Base-by-base conservation (phyloP, 768 basidiomycete species). In the Hemileccinum rubropunctum region DNA sequence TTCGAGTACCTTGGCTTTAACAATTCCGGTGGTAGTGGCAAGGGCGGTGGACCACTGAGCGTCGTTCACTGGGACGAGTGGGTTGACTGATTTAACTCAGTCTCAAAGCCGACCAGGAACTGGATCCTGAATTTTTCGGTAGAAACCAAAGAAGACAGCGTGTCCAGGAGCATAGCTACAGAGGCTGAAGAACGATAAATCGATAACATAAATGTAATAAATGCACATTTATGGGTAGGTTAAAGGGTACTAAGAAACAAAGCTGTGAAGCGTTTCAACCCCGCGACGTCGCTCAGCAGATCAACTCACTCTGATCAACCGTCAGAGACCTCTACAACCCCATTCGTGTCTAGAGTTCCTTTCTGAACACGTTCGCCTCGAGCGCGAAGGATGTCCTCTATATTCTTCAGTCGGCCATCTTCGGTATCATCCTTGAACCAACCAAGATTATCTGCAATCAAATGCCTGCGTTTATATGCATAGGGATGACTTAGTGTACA, bases 391-490 rank as follows among this genome's bases (percentile, higher is more conserved):
- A 98, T 67, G 51, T 93, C 89, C 66, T 98, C 95, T 4, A 98
- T 73, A 1, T 88, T 97, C 48, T 74, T 79, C 21, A 87, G 67
- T 51, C 80, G 83, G 6, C 89, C 90, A 5, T 82, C 82, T 52
- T 82, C 70, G 6, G 87, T 92, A 52, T 73, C 78, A 26, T 93
- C 90, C 59, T 90, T 84, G 73, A 95, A 95, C 93, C 93, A 95
- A 1, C 88, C 88, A 12, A 95, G 70, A 59, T 95, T 85, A 62
- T 95, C 93, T 4, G 93, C 93, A 57, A 93, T 91, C 10, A 94
- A 71, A 66, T 91, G 88, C 27, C 88, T 91, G 23, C 6, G 53
- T 20, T 49, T 20, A 14, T 12, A 21, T 20, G 13, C 2, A 6
- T 7, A 10, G 11, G 28, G 8, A 30, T 37, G 6, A 7, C 26